phyloP scores from a whole-genome alignment of 2,329 filamentous ascomycete species.

The Aciculosporium take region DNA sequence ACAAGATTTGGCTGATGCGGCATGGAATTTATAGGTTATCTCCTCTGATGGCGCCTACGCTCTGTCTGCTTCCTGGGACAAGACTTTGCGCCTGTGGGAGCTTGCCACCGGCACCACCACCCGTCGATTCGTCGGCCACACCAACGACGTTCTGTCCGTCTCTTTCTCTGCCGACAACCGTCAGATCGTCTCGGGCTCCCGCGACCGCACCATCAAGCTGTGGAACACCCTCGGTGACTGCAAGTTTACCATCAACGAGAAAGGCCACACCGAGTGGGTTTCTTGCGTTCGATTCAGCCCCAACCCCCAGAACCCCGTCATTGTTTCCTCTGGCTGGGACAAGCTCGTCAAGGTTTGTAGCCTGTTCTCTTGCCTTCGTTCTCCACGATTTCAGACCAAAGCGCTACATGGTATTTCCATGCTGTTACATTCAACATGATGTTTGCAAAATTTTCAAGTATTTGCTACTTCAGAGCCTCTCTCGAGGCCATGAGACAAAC shows the following conservation, averaged over 20 bases:
- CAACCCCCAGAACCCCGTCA: constrained; percentile 99
- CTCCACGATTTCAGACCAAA: not conserved
- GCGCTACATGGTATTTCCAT: constrained; percentile 1
- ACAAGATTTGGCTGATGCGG: constrained; percentile 11
- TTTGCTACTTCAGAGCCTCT: constrained; percentile 99
- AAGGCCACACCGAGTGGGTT: constrained; percentile 99
- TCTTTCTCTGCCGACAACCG: constrained; percentile 99
- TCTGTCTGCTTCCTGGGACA: constrained; percentile 98
- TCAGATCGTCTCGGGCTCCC: constrained; percentile 97
- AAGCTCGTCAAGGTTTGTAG: constrained; percentile 95
- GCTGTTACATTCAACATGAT: constrained; percentile 49
- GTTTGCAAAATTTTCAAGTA: constrained; percentile 77
- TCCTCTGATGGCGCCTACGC: constrained; percentile 98
- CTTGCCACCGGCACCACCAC: constrained; percentile 94
- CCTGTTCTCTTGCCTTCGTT: not conserved
- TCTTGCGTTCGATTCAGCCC: constrained; percentile 99
- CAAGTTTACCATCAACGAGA: constrained; percentile 99
- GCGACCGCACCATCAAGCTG: constrained; percentile 98
- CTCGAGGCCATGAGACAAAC: constrained; percentile 84
- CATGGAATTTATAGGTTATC: constrained; percentile 56
- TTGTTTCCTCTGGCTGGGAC: constrained; percentile 97
- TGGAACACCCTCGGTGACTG: constrained; percentile 99
- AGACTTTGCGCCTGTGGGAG: constrained; percentile 99
- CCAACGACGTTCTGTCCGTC: constrained; percentile 97
- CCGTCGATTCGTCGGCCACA: constrained; percentile 97